phyloP scores from a whole-genome alignment of 2,329 filamentous ascomycete genomes.

The Neofusicoccum parvum region DNA sequence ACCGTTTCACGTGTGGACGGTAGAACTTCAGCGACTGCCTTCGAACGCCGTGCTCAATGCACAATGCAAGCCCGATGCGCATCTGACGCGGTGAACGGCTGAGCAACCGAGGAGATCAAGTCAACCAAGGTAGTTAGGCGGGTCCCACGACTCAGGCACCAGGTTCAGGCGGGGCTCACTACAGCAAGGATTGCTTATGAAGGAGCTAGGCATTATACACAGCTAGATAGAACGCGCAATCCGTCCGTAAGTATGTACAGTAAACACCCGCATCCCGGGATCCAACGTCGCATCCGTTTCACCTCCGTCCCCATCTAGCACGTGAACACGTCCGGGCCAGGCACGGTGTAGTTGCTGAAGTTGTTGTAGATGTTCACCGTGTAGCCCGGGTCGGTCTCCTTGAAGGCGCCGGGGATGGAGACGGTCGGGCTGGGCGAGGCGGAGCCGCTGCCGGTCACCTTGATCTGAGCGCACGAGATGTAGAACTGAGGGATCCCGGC shows the following conservation, averaged over 20 bases:
- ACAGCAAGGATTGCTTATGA: background rate
- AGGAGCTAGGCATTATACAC: background rate
- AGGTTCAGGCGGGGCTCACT: background rate
- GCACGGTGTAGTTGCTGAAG: constrained; percentile 38
- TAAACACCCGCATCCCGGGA: background rate
- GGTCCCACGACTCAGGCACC: background rate
- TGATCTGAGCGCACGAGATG: constrained; percentile 27
- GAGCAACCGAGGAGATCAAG: background rate
- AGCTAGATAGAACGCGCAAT: background rate
- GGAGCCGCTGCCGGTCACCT: constrained; percentile 26
- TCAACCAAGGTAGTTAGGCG: background rate
- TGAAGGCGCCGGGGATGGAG: constrained; percentile 29
- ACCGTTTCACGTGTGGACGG: background rate
- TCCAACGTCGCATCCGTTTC: background rate
- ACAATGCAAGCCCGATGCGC: no score
- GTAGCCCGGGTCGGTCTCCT: constrained; percentile 23
- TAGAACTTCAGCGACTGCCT: background rate
- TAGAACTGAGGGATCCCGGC: constrained; percentile 22
- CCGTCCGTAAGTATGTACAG: background rate
- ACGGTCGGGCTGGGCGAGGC: constrained; percentile 27
- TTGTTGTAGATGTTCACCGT: constrained; percentile 29
- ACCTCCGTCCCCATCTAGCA: constrained; percentile 29
- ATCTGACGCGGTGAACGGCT: no score
- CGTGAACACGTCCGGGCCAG: constrained; percentile 39
- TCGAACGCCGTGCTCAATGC: no score